These are phyloP conservation scores for Cutaneotrichosporon spelunceum DNA, from an alignment of 1,284 basidiomycete species.

Conservation along the genomic window DNA sequence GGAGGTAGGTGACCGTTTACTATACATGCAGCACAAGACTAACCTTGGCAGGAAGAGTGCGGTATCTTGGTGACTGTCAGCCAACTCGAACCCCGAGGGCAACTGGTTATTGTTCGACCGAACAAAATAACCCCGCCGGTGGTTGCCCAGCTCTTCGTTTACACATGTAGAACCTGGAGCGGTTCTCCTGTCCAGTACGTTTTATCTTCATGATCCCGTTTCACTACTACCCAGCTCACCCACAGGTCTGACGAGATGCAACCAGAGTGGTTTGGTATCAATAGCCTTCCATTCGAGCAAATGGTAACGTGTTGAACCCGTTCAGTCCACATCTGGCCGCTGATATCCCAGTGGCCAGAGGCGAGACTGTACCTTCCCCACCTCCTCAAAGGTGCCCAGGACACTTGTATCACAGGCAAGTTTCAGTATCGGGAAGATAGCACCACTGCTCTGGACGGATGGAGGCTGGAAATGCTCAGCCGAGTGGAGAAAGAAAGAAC, in stretches of 20 bases:
- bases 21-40: background rate
- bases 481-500: background rate
- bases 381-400: slow-evolving; percentile 13
- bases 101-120: slow-evolving; percentile 18
- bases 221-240: background rate
- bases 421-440: slow-evolving; percentile 20
- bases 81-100: slow-evolving; percentile 20
- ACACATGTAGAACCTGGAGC: slow-evolving; percentile 13
- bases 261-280: slow-evolving; percentile 32
- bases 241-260: slow-evolving; percentile 41
- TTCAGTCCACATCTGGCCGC: background rate
- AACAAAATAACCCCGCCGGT: background rate
- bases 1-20: slow-evolving; percentile 18
- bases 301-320: slow-evolving; percentile 24
- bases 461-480: background rate
- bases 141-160: slow-evolving; percentile 7
- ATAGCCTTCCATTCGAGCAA: slow-evolving; percentile 23
- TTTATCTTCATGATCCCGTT: background rate
- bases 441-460: background rate
- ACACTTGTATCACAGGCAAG: slow-evolving; percentile 13
- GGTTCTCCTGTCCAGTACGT: slow-evolving; percentile 28
- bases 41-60: slow-evolving; percentile 64
- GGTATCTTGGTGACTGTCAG: slow-evolving; percentile 59
- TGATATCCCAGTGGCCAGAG: slow-evolving; percentile 36
- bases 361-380: slow-evolving; percentile 27